A percentile compares a stretch with the other conserved stretches of the same genome.
Conservation (phyloP, 2,329 filamentous ascomycete species). For the Ceratocystis diversiconidia region DNA sequence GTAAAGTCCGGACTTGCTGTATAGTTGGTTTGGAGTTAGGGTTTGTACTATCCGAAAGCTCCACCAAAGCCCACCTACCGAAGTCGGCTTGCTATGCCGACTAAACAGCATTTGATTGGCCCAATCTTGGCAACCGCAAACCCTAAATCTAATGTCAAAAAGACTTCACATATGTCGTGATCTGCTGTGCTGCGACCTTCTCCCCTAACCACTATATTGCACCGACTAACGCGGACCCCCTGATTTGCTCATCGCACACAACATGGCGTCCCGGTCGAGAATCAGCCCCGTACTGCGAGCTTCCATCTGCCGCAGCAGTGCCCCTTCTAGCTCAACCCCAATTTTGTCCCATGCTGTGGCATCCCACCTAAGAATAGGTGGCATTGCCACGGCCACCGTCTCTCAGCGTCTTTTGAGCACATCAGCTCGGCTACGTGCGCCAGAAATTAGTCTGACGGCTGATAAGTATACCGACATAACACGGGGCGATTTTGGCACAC, state of each 20-base stretch:
- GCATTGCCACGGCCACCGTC: not conserved
- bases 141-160: not conserved
- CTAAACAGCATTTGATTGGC: not conserved
- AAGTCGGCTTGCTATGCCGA: not conserved
- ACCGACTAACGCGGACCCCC: not conserved
- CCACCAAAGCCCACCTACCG: not conserved
- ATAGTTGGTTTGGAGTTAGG: too few species aligned
- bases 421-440: slow-evolving; percentile 9
- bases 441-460: slow-evolving; percentile 54
- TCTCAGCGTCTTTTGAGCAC: slow-evolving; percentile 1
- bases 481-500: slow-evolving; percentile 61
- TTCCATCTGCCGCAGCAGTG: slow-evolving; percentile 1
- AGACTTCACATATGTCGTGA: not conserved
- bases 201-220: not conserved
- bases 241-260: not conserved
- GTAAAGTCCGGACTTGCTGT: too few species aligned
- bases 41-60: not conserved
- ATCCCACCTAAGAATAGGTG: not conserved
- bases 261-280: slow-evolving; percentile 12
- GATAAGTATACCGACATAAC: slow-evolving; percentile 75
- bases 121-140: not conserved
- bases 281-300: slow-evolving; percentile 13
- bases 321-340: not conserved
- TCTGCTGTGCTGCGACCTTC: not conserved
- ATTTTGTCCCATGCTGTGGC: not conserved